These are phyloP conservation scores for Alternaria incomplexa DNA, from an alignment of 2,329 filamentous ascomycete species.

Conservation along the genomic window DNA sequence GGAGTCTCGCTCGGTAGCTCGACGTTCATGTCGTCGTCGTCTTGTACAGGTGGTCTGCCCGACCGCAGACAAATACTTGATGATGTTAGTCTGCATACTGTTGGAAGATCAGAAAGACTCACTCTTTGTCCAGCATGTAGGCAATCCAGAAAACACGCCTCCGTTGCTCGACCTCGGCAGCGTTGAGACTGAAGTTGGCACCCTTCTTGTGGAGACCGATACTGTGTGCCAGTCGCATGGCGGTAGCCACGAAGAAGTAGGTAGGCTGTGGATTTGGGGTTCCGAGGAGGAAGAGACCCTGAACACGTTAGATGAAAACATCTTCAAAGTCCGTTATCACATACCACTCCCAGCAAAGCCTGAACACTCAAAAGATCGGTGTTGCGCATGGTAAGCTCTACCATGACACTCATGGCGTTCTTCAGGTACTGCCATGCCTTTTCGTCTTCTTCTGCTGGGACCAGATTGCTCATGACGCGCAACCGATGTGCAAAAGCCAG, in stretches of 20 bases:
- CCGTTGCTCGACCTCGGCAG: slow-evolving; percentile 90
- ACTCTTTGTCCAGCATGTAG: slow-evolving; percentile 76
- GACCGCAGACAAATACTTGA: slow-evolving; percentile 70
- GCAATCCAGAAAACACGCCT: slow-evolving; percentile 80
- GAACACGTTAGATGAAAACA: slow-evolving; percentile 19
- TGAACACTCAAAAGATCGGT: slow-evolving; percentile 95
- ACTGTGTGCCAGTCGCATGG: slow-evolving; percentile 87
- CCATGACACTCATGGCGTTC: slow-evolving; percentile 92
- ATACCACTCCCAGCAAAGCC: slow-evolving; percentile 84
- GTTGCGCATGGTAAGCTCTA: slow-evolving; percentile 93
- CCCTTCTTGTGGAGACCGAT: slow-evolving; percentile 95
- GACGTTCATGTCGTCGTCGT: slow-evolving; percentile 91
- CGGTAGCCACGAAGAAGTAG: slow-evolving; percentile 88
- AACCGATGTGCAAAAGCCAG: slow-evolving; percentile 92
- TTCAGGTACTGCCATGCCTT: slow-evolving; percentile 96
- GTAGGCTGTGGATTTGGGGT: slow-evolving; percentile 96
- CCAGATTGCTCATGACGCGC: slow-evolving; percentile 92
- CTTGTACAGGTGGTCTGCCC: slow-evolving; percentile 73
- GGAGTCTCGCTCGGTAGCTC: slow-evolving; percentile 92
- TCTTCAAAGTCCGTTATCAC: slow-evolving; percentile 14
- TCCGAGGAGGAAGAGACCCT: slow-evolving; percentile 88
- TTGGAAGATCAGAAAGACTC: slow-evolving; percentile 25
- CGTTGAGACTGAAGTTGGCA: slow-evolving; percentile 90
- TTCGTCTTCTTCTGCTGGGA: slow-evolving; percentile 87
- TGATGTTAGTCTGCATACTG: slow-evolving; percentile 20